These are phyloP conservation scores for Blastobotrys malaysiensis DNA, from an alignment of 1,139 yeast species.

Conservation along the genomic window DNA sequence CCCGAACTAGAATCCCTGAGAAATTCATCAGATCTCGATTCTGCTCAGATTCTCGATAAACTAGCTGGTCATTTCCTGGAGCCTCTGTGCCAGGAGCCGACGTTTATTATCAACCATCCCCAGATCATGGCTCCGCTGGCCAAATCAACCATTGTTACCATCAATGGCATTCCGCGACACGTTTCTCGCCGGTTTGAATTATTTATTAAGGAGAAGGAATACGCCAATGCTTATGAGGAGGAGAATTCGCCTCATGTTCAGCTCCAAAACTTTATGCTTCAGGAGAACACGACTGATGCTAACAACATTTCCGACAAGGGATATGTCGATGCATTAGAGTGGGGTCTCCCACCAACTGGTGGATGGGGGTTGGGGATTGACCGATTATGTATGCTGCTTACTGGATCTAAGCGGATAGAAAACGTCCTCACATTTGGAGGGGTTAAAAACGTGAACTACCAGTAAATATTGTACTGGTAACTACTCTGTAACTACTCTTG, in stretches of 20 bases:
- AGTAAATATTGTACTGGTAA: conserved; percentile 15
- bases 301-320: conserved; percentile 70
- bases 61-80: conserved; percentile 62
- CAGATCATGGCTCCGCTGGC: conserved; percentile 82
- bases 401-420: conserved; percentile 63
- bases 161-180: conserved; percentile 31
- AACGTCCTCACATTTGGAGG: conserved; percentile 81
- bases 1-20: conserved; percentile 34
- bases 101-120: conserved; percentile 80
- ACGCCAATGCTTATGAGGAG: conserved; percentile 92
- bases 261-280: conserved; percentile 37
- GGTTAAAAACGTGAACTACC: conserved; percentile 54
- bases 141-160: conserved; percentile 44
- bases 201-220: conserved; percentile 74
- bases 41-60: conserved; percentile 60
- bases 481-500: background rate
- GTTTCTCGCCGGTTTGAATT: conserved; percentile 76
- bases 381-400: conserved; percentile 73
- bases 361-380: conserved; percentile 98
- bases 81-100: conserved; percentile 55
- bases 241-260: conserved; percentile 83
- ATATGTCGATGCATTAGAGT: conserved; percentile 72
- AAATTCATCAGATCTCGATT: conserved; percentile 24
- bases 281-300: conserved; percentile 40
- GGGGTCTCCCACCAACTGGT: conserved; percentile 96